These are phyloP conservation scores for Corinectria fuckeliana DNA, from an alignment of 2,329 filamentous ascomycete species.

Conservation along the genomic window DNA sequence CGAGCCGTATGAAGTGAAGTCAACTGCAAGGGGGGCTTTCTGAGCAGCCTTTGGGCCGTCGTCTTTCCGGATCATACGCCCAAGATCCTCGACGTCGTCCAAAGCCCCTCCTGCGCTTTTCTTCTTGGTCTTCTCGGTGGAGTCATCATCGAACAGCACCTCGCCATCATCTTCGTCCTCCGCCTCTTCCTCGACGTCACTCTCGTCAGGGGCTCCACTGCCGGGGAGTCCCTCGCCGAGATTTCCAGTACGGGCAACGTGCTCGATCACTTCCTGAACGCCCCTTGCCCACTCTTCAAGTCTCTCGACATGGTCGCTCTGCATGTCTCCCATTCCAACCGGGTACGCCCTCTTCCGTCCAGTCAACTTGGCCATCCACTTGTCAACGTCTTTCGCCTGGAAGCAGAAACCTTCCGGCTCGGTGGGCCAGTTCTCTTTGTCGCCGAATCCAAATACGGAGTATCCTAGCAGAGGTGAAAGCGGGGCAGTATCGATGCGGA, in stretches of 20 bases:
- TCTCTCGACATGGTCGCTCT: constrained; percentile 70
- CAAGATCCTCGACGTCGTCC: constrained; percentile 86
- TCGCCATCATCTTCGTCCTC: constrained; percentile 66
- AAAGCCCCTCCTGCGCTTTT: constrained; percentile 52
- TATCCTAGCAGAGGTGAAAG: constrained; percentile 81
- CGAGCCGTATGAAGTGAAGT: constrained; percentile 79
- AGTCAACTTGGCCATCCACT: constrained; percentile 96
- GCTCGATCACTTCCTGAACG: constrained; percentile 72
- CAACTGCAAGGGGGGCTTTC: constrained; percentile 71
- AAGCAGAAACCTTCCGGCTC: constrained; percentile 92
- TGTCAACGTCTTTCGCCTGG: constrained; percentile 88
- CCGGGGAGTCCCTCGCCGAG: constrained; percentile 73
- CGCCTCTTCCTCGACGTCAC: constrained; percentile 74
- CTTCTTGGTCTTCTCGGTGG: constrained; percentile 49
- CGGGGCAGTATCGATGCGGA: constrained; percentile 90
- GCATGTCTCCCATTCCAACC: constrained; percentile 85
- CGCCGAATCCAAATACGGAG: constrained; percentile 92
- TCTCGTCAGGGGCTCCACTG: constrained; percentile 84
- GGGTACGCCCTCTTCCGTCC: constrained; percentile 86
- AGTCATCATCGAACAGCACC: constrained; percentile 49
- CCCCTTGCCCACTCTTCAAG: constrained; percentile 81
- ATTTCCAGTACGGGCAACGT: constrained; percentile 64
- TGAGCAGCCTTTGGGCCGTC: constrained; percentile 36
- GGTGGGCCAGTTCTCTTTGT: constrained; percentile 89
- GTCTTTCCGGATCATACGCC: constrained; percentile 63